A percentile compares a stretch with the other conserved stretches of the same genome.
Evolutionary conservation across 2,329 filamentous ascomycete species (phyloP).

Genomic region (Calonectria leucothoes): DNA sequence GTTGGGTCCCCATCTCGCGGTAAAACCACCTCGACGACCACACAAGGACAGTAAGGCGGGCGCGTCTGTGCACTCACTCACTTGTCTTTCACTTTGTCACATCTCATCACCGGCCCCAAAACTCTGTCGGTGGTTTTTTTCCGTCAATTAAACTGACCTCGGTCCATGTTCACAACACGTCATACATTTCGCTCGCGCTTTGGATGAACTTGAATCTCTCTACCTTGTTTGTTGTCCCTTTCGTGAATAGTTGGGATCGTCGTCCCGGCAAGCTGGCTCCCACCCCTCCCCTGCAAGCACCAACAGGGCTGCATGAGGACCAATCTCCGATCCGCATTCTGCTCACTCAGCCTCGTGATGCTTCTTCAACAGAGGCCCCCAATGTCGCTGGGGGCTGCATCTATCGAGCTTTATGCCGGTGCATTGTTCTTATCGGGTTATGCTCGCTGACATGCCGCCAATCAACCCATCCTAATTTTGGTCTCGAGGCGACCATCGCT

Average conservation of each 20-base stretch:
- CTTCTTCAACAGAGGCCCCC: constrained; percentile 24
- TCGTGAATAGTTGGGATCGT: constrained; percentile 16
- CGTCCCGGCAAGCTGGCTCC: constrained; percentile 30
- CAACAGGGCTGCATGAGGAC: constrained; percentile 26
- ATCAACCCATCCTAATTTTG: constrained; percentile 10
- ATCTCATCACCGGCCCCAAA: neutral
- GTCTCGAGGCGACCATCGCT: constrained; percentile 5
- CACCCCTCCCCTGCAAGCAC: constrained; percentile 32
- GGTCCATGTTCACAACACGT: neutral
- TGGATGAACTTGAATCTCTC: neutral
- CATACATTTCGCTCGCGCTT: neutral
- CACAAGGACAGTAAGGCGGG: neutral
- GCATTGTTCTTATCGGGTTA: neutral
- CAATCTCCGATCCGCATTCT: constrained; percentile 38
- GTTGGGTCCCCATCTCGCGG: neutral
- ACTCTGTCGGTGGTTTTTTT: neutral
- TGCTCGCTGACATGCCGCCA: constrained; percentile 6
- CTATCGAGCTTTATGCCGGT: constrained; percentile 15
- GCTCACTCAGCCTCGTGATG: constrained; percentile 33
- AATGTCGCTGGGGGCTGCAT: constrained; percentile 20
- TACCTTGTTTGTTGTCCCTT: constrained; percentile 22
- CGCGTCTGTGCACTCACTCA: constrained; percentile 23
- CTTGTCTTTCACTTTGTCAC: neutral
- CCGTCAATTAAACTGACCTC: neutral
- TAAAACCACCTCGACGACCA: neutral